Conservation (phyloP, 1,284 basidiomycete species). For the Fomitopsis betulina region DNA sequence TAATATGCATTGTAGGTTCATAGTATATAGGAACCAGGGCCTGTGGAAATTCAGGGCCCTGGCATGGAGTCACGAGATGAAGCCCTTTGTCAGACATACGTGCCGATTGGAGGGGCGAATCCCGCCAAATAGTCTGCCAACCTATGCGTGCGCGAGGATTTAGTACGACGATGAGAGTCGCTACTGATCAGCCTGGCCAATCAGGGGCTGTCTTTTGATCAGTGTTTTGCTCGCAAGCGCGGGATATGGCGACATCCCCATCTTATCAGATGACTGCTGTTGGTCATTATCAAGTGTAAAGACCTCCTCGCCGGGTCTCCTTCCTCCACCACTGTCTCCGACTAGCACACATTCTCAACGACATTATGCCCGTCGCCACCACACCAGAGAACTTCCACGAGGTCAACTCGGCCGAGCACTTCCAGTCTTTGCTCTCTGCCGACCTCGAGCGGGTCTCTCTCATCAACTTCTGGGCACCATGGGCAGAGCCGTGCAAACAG, state of each 20-base stretch:
- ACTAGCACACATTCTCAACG: background rate
- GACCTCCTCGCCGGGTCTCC: background rate
- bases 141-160: background rate
- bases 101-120: background rate
- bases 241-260: slow-evolving; percentile 10
- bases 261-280: slow-evolving; percentile 10
- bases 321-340: background rate
- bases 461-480: slow-evolving; percentile 91
- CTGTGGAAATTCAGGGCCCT: background rate
- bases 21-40: too few relatives aligned
- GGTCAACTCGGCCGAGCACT: slow-evolving; percentile 64
- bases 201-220: background rate
- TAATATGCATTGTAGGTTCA: background rate
- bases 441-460: slow-evolving; percentile 81
- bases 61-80: too few relatives aligned
- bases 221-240: background rate
- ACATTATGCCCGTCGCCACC: slow-evolving; percentile 11
- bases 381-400: slow-evolving; percentile 41
- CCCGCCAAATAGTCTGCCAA: background rate
- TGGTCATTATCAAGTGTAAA: slow-evolving; percentile 3
- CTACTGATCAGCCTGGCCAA: background rate
- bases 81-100: background rate
- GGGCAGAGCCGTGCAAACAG: slow-evolving; percentile 85
- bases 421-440: slow-evolving; percentile 68
- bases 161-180: background rate